Evolutionary conservation across 768 basidiomycete species (phyloP).

Genomic region (Phylloporus sp.): DNA sequence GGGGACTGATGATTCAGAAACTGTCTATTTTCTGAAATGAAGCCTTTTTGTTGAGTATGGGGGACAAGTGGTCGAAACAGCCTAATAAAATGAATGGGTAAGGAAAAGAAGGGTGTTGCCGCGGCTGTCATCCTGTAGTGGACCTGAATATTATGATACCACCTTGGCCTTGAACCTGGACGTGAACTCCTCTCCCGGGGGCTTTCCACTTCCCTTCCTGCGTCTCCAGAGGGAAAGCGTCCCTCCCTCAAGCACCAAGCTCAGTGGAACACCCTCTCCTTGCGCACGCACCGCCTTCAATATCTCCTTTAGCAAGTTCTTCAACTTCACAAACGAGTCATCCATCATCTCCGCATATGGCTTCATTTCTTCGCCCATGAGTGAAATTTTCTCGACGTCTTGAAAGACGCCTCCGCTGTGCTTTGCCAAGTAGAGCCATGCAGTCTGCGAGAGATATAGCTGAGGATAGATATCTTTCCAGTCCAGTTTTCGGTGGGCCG

Average conservation of each 20-base stretch:
- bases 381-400: constrained; percentile 43
- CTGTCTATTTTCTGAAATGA: no score
- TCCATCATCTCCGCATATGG: constrained; percentile 18
- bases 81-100: no score
- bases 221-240: constrained; percentile 51
- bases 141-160: no score
- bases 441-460: constrained; percentile 65
- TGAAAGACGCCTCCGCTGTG: constrained; percentile 55
- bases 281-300: constrained; percentile 47
- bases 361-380: constrained; percentile 28
- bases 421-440: constrained; percentile 54
- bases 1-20: no score
- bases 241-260: constrained; percentile 46
- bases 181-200: constrained; percentile 16
- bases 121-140: no score
- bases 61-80: no score
- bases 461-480: constrained; percentile 66
- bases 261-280: constrained; percentile 50
- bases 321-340: constrained; percentile 20
- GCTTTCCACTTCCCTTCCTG: constrained; percentile 23
- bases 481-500: constrained; percentile 31
- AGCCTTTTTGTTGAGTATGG: no score
- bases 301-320: constrained; percentile 34
- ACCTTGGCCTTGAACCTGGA: constrained; percentile 13
- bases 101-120: no score